Conservation (phyloP, 495 filamentous ascomycete species). For the Oleoguttula mirabilis region DNA sequence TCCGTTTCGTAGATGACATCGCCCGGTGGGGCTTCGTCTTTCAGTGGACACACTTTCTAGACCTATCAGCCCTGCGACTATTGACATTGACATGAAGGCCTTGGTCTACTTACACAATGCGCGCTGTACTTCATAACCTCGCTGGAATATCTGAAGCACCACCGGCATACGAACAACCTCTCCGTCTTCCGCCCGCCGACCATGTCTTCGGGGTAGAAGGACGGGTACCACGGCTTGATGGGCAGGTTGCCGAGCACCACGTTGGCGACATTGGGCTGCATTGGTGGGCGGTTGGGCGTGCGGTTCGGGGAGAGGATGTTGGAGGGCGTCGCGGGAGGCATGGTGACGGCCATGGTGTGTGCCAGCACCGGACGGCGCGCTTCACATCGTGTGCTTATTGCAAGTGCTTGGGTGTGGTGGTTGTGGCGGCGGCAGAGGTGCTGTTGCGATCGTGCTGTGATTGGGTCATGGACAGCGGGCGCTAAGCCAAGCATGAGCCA, state of each 20-base stretch:
- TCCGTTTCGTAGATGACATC: conserved; percentile 45
- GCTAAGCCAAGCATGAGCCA: too few relatives aligned
- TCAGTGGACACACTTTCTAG: conserved; percentile 33
- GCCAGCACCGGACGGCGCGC: too few relatives aligned
- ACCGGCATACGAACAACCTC: conserved; percentile 74
- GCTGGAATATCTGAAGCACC: conserved; percentile 84
- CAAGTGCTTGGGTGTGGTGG: too few relatives aligned
- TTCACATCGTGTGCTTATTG: too few relatives aligned
- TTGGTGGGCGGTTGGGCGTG: conserved; percentile 8
- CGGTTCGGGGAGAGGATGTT: conserved; percentile 10
- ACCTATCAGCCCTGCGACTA: conserved; percentile 18
- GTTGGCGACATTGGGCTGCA: conserved; percentile 31
- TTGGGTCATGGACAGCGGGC: too few relatives aligned
- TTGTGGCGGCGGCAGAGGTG: too few relatives aligned
- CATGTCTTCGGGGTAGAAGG: conserved; percentile 36
- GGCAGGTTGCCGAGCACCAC: conserved; percentile 35
- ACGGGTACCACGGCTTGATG: conserved; percentile 36
- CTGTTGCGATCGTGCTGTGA: too few relatives aligned
- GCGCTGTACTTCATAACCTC: conserved; percentile 49
- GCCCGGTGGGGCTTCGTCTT: conserved; percentile 28
- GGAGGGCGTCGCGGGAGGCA: not conserved
- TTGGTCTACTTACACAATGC: conserved; percentile 41
- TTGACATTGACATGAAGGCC: too few relatives aligned
- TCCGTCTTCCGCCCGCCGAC: conserved; percentile 31
- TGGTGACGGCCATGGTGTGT: conserved; percentile 9